These are phyloP conservation scores for Ceratocystis cubensis DNA, from an alignment of 2,329 filamentous ascomycete species.

Conservation along the genomic window DNA sequence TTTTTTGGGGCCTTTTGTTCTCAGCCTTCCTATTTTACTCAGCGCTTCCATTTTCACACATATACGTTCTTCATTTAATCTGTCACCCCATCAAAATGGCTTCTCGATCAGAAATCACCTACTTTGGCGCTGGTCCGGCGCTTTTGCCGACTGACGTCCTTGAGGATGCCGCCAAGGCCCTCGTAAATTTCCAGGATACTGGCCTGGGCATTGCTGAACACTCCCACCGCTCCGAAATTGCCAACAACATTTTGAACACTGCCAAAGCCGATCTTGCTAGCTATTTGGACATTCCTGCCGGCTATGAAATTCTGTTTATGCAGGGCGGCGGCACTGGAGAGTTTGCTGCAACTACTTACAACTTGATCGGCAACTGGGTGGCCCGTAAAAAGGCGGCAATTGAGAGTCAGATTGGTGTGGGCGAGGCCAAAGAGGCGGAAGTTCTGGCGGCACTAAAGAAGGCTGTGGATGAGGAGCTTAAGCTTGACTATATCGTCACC, in stretches of 20 bases:
- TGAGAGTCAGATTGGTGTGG: constrained; percentile 39
- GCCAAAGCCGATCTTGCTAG: constrained; percentile 60
- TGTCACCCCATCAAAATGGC: constrained; percentile 41
- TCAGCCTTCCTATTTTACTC: constrained; percentile 3
- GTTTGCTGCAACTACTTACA: constrained; percentile 74
- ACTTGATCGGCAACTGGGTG: constrained; percentile 74
- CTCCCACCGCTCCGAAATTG: constrained; percentile 71
- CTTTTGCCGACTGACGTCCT: constrained; percentile 70
- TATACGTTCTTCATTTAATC: neutral
- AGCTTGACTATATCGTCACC: constrained; percentile 81
- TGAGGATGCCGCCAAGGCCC: constrained; percentile 59
- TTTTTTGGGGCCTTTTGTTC: neutral
- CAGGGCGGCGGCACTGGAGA: constrained; percentile 75
- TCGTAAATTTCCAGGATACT: constrained; percentile 68
- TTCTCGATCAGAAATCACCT: constrained; percentile 59
- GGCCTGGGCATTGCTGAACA: constrained; percentile 83
- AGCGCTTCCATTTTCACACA: neutral
- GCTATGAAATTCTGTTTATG: constrained; percentile 82
- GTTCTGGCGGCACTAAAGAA: constrained; percentile 43
- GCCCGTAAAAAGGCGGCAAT: constrained; percentile 51
- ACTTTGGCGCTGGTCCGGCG: constrained; percentile 89
- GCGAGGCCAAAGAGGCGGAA: constrained; percentile 35
- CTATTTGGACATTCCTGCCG: constrained; percentile 69
- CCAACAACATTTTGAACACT: constrained; percentile 64
- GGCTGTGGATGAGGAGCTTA: constrained; percentile 56